Conservation (phyloP, 805 yeast genomes). For the Saturnispora mendoncae region DNA sequence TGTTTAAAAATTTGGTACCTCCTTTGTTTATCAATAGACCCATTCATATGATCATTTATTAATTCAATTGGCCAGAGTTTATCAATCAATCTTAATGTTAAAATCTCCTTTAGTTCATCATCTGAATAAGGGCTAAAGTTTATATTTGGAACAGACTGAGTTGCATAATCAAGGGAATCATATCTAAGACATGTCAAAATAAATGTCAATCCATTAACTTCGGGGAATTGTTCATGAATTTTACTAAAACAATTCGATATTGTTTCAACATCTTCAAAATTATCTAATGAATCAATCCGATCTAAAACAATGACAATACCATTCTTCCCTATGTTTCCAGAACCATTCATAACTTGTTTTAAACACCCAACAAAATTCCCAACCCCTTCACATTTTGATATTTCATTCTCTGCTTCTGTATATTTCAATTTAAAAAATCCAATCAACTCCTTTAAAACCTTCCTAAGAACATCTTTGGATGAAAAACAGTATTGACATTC, state of each 20-base stretch:
- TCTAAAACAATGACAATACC: slow-evolving; percentile 41
- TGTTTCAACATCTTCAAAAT: slow-evolving; percentile 28
- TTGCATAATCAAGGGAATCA: slow-evolving; percentile 30
- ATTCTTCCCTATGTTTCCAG: slow-evolving; percentile 8
- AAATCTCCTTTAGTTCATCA: slow-evolving; percentile 31
- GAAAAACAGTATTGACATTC: slow-evolving; percentile 40
- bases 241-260: slow-evolving; percentile 33
- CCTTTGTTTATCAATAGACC: slow-evolving; percentile 11
- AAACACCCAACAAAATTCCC: slow-evolving; percentile 33
- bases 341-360: slow-evolving; percentile 27
- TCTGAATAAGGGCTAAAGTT: slow-evolving; percentile 32
- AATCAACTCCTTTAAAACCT: slow-evolving; percentile 26
- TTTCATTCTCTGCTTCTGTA: slow-evolving; percentile 6
- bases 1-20: slow-evolving; percentile 19
- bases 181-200: slow-evolving; percentile 35
- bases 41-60: background rate
- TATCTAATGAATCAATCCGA: slow-evolving; percentile 33
- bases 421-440: slow-evolving; percentile 8
- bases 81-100: slow-evolving; percentile 19
- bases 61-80: slow-evolving; percentile 14
- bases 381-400: slow-evolving; percentile 32
- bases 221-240: slow-evolving; percentile 35
- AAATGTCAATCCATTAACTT: slow-evolving; percentile 26
- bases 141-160: slow-evolving; percentile 34
- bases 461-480: slow-evolving; percentile 33